Base-by-base conservation (phyloP, 2,329 filamentous ascomycete species). In the Zasmidium citrigriseum region DNA sequence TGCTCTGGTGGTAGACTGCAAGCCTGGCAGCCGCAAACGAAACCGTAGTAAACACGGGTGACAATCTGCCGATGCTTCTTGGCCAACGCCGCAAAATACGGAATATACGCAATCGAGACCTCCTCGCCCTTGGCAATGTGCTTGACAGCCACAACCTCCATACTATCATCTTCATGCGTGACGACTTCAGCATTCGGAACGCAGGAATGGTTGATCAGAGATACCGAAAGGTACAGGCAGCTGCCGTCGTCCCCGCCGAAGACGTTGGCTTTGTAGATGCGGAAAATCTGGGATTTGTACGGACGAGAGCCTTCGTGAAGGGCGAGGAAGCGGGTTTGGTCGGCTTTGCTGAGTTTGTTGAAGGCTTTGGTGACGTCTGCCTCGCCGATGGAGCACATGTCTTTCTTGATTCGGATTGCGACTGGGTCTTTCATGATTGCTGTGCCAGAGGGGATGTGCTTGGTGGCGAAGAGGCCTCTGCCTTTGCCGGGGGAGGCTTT, bases 191-290 rank as follows among this genome's bases (percentile, higher is more conserved):
- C 52, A 27, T 61, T 61, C 14, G 55, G 52, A 9, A 62, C 47
- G 23, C 59, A 62, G 34, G 56, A 56, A 25, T 59, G 59, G 45
- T 62, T 59, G 52, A 62, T 45, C 21, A 44, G 23, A 21, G 57
- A 55, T 23, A 56, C 29, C 2, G 52, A 23, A 18, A 56, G 34
- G 41, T 48, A 52, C 14, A 44, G 21, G 20, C 46, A 23, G 16
- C 46, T 18, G 5, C 18, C 46, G 12, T 23, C 46, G 14, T 27
- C 16, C 7, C 21, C 18, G n/a, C 22, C 46, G 48, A 57, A 52
- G 11, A 24, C 24, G 27, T 59, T 59, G 14, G 56, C 51, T 34
- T 55, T 52, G 47, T 46, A 59, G 48, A 59, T 59, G 14, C 57
- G 57, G 24, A 56, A 51, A 23, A 46, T 18, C 29, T 49, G 49